Evolutionary conservation across 805 yeast genomes (phyloP).

Genomic region (Candida methanosorbosa): DNA sequence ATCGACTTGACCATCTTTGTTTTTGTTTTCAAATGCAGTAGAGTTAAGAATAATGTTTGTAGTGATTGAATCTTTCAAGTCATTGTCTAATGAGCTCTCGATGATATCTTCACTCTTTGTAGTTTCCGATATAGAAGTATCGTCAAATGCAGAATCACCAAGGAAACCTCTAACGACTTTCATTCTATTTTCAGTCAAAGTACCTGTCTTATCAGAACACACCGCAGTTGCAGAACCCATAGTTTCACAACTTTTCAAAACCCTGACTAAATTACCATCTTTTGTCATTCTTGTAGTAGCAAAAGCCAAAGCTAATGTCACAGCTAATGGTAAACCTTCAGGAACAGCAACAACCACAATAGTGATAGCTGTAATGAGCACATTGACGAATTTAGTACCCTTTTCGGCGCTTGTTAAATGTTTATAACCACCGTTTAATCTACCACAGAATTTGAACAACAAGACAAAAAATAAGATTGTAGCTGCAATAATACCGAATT

Average conservation of each 20-base stretch:
- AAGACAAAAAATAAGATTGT: slow-evolving; percentile 70
- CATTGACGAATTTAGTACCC: slow-evolving; percentile 77
- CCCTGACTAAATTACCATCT: slow-evolving; percentile 94
- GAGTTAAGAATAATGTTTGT: slow-evolving; percentile 72
- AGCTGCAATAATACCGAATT: slow-evolving; percentile 85
- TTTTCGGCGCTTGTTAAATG: slow-evolving; percentile 54
- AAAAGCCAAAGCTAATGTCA: slow-evolving; percentile 91
- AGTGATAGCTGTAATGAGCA: slow-evolving; percentile 85
- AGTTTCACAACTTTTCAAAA: slow-evolving; percentile 88
- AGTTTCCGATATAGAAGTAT: slow-evolving; percentile 18
- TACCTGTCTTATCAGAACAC: slow-evolving; percentile 97
- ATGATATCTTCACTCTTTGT: slow-evolving; percentile 1
- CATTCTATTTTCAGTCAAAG: slow-evolving; percentile 92
- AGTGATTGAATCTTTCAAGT: slow-evolving; percentile 22
- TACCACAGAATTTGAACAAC: slow-evolving; percentile 64
- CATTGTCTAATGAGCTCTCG: slow-evolving; percentile 1
- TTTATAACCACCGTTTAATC: slow-evolving; percentile 39
- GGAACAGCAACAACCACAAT: slow-evolving; percentile 98
- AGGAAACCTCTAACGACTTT: slow-evolving; percentile 72
- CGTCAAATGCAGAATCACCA: slow-evolving; percentile 52
- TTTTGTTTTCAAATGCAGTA: slow-evolving; percentile 75
- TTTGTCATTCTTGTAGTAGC: slow-evolving; percentile 98
- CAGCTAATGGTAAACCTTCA: slow-evolving; percentile 96
- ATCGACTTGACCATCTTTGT: slow-evolving; percentile 9
- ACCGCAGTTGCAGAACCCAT: slow-evolving; percentile 98